Evolutionary conservation across 2,329 filamentous ascomycete genomes (phyloP).

Genomic region (Aspergillus amoenus): DNA sequence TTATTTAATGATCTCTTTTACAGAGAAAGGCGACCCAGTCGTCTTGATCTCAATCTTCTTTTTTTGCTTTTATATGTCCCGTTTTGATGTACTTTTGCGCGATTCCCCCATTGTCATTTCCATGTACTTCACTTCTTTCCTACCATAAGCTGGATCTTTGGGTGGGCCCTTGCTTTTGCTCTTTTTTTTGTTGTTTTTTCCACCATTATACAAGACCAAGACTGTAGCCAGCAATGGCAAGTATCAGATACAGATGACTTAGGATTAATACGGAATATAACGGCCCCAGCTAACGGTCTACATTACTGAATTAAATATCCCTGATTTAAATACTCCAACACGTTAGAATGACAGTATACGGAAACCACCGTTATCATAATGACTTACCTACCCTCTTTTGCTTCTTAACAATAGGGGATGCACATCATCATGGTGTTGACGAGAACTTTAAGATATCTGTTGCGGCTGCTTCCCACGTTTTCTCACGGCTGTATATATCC

Average conservation of each 20-base stretch:
- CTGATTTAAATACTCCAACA: too few relatives aligned
- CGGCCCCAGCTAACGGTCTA: neutral
- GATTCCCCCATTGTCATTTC: conserved; percentile 10
- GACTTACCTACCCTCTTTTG: too few relatives aligned
- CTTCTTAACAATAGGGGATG: too few relatives aligned
- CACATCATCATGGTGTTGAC: too few relatives aligned
- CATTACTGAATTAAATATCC: neutral
- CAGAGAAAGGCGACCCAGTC: neutral
- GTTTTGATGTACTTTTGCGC: conserved; percentile 9
- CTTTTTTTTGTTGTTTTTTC: conserved; percentile 1
- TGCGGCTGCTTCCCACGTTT: too few relatives aligned
- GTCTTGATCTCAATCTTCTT: conserved; percentile 4
- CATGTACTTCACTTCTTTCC: conserved; percentile 7
- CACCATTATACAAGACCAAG: conserved; percentile 4
- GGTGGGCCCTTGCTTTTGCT: conserved; percentile 8
- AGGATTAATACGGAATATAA: conserved; percentile 9
- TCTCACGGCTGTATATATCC: too few relatives aligned
- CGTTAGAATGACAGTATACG: too few relatives aligned
- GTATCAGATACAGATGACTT: neutral
- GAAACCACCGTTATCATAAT: too few relatives aligned
- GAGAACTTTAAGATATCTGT: too few relatives aligned
- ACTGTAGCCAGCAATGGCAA: conserved; percentile 14
- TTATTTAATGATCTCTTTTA: conserved; percentile 3
- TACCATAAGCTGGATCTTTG: conserved; percentile 14
- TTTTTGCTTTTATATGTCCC: neutral